A percentile compares a stretch with the other conserved stretches of the same genome.
phyloP scores from a whole-genome alignment of 2,329 filamentous ascomycete species.

The Penicillium frequentans region DNA sequence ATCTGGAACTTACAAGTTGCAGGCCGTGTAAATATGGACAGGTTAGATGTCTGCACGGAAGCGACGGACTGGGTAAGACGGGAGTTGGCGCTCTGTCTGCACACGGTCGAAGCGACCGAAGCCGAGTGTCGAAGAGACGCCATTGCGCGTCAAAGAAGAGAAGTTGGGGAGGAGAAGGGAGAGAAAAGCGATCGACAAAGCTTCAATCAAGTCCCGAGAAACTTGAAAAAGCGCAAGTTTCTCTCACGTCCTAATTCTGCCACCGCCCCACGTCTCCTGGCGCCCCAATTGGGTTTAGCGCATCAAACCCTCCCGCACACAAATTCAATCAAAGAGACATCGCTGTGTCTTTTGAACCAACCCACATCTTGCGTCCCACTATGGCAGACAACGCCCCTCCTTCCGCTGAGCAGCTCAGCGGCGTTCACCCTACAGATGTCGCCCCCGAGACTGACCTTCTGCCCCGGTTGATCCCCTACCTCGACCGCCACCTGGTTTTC shows the following conservation, averaged over 20 bases:
- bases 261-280: slow-evolving; percentile 17
- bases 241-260: slow-evolving; percentile 20
- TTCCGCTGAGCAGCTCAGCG: slow-evolving; percentile 52
- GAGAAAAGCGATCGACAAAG: not conserved
- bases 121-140: slow-evolving; percentile 32
- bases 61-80: slow-evolving; percentile 30
- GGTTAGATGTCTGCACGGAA: slow-evolving; percentile 31
- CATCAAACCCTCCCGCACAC: slow-evolving; percentile 26
- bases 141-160: slow-evolving; percentile 23
- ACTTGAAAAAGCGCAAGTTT: slow-evolving; percentile 21
- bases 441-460: slow-evolving; percentile 76
- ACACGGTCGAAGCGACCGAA: slow-evolving; percentile 34
- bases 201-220: not conserved
- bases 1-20: slow-evolving; percentile 30
- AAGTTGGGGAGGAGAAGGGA: slow-evolving; percentile 2
- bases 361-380: slow-evolving; percentile 31
- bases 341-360: slow-evolving; percentile 21
- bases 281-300: slow-evolving; percentile 31
- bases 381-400: slow-evolving; percentile 55
- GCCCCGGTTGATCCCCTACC: slow-evolving; percentile 83
- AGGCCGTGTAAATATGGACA: slow-evolving; percentile 28
- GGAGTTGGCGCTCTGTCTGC: slow-evolving; percentile 33
- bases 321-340: slow-evolving; percentile 25
- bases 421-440: slow-evolving; percentile 54
- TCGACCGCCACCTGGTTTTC: slow-evolving; percentile 95